Percentiles rank a stretch among this genome's conserved stretches.
phyloP scores from a whole-genome alignment of 1,139 yeast genomes.

The Magnusiomyces paraingens region DNA sequence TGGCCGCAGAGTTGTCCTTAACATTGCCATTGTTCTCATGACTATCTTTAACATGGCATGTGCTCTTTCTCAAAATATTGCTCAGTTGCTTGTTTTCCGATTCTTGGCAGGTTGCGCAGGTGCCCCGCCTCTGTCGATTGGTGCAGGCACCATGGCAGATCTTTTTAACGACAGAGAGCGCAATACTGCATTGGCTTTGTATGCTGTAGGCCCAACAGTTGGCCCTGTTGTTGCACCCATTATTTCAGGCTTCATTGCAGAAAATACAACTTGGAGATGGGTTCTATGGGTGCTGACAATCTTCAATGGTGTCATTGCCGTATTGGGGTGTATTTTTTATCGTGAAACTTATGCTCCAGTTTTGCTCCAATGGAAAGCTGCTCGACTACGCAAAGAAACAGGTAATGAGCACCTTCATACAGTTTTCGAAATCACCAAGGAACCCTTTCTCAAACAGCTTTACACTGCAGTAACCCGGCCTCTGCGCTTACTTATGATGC shows the following conservation, averaged over 20 bases:
- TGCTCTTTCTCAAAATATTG: constrained; percentile 59
- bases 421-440: constrained; percentile 43
- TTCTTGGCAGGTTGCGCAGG: constrained; percentile 64
- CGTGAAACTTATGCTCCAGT: constrained; percentile 75
- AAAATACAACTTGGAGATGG: constrained; percentile 50
- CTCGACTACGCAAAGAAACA: constrained; percentile 49
- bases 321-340: constrained; percentile 38
- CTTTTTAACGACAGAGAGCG: constrained; percentile 50
- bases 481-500: constrained; percentile 43
- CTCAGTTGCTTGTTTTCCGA: constrained; percentile 57
- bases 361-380: constrained; percentile 52
- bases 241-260: constrained; percentile 58
- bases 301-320: constrained; percentile 54
- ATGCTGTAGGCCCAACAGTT: constrained; percentile 64
- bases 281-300: constrained; percentile 60
- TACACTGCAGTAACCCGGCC: constrained; percentile 45
- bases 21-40: constrained; percentile 51
- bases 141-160: constrained; percentile 73
- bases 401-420: constrained; percentile 55
- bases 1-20: constrained; percentile 61
- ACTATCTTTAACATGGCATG: constrained; percentile 58
- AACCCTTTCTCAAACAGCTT: constrained; percentile 22
- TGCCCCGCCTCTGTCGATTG: constrained; percentile 64
- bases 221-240: constrained; percentile 75
- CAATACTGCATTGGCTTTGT: constrained; percentile 64